Percentiles rank a stretch among this genome's conserved stretches.
Evolutionary conservation across 2,329 filamentous ascomycete genomes (phyloP).

Genomic region (Colletotrichum liriopes): DNA sequence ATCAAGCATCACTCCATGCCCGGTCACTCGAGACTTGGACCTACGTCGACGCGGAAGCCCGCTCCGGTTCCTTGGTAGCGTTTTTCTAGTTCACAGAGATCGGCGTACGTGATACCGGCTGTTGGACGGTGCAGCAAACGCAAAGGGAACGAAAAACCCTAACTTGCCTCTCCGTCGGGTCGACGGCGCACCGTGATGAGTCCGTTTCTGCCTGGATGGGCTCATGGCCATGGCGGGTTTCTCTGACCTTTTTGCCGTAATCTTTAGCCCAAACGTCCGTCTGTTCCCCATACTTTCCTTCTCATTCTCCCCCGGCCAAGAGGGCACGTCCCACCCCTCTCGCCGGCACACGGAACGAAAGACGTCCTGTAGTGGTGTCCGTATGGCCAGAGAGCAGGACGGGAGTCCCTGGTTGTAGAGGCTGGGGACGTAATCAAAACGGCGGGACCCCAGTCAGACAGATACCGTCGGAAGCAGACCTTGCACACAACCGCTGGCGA

Average conservation of each 20-base stretch:
- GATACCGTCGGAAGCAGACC: slow-evolving; percentile 19
- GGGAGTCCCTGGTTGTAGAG: slow-evolving; percentile 6
- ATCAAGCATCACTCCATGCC: background rate
- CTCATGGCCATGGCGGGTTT: background rate
- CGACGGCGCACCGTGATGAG: background rate
- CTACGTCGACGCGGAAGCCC: background rate
- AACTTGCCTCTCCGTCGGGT: background rate
- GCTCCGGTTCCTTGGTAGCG: background rate
- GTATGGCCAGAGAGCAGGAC: background rate
- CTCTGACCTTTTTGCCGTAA: background rate
- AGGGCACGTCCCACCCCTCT: slow-evolving; percentile 12
- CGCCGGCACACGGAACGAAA: slow-evolving; percentile 9
- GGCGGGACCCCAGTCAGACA: slow-evolving; percentile 13
- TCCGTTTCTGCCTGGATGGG: background rate
- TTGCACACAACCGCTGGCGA: background rate
- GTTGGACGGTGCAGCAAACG: background rate
- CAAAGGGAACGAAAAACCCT: background rate
- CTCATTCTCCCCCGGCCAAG: background rate
- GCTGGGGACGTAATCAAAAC: slow-evolving; percentile 25
- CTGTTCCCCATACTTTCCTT: background rate
- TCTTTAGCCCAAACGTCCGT: background rate
- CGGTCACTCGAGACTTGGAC: background rate
- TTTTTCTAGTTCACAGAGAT: slow-evolving; percentile 1
- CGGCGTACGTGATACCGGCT: slow-evolving; percentile 15
- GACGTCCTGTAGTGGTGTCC: slow-evolving; percentile 1